Base-by-base conservation (phyloP, 768 basidiomycete species). In the Zangia roseola region DNA sequence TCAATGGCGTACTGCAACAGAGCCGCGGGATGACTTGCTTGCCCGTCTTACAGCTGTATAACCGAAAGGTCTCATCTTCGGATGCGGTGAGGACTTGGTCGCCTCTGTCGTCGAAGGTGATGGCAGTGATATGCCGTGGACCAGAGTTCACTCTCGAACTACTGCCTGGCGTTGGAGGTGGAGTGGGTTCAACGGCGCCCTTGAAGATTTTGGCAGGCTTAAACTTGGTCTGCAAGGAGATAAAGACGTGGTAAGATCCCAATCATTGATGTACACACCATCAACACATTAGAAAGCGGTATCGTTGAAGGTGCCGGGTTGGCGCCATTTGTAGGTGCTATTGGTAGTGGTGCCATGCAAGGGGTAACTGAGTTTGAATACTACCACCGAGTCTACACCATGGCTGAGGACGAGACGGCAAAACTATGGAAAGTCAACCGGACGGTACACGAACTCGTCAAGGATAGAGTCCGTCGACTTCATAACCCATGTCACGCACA, bases 401-500 rank as follows among this genome's bases (percentile, higher is more conserved):
- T 89, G 85, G 73, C 77, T 55, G 86, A 89, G 58, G 88, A 91
- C 71, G 89, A 91, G 68, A 81, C 85, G 52, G 88, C 94, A 50
- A 85, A 84, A 63, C 78, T 98, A 63, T 98, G 94, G 92, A 88
- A 94, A 63, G 94, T 98, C 54, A 93, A 93, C 70, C 75, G 91
- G 60, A 98, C 97, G 41, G 88, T 97, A 36, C 94, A 97, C 66
- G 95, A 99, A 71, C 84, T 99, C 44, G 91, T 94, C 54, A 83
- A 85, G 67, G 95, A 99, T 69, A 83, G 97, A 76, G 97, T 97
- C 64, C 33, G 54, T 60, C 49, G 50, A 45, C 47, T 47, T 55
- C 26, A 48, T 55, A 33, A 13, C 17, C 24, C 44, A 10, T 48
- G n/a, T 54, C 41, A 23, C 51, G 21, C 37, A 39, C 25, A 37